Percentiles rank a stretch among this genome's conserved stretches.
phyloP scores from a whole-genome alignment of 2,329 filamentous ascomycete genomes.

The Diaporthe sp. region DNA sequence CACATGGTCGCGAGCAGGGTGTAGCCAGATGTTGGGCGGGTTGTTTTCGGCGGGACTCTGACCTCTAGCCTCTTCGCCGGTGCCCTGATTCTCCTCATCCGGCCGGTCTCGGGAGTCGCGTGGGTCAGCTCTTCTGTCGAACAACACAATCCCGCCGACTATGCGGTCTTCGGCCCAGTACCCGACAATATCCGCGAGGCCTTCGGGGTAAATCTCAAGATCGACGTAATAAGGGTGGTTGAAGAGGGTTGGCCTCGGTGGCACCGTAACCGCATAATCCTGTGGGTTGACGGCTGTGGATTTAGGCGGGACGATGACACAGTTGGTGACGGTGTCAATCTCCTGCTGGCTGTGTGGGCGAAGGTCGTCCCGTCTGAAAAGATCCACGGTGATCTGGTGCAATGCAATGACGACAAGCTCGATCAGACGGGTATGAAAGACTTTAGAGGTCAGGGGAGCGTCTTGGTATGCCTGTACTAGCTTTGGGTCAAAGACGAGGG shows the following conservation, averaged over 20 bases:
- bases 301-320: constrained; percentile 35
- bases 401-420: constrained; percentile 49
- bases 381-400: constrained; percentile 48
- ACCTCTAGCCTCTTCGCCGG: neutral
- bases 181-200: constrained; percentile 47
- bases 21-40: constrained; percentile 26
- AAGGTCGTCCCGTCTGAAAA: constrained; percentile 41
- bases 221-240: constrained; percentile 46
- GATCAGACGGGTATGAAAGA: constrained; percentile 49
- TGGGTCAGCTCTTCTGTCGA: constrained; percentile 42
- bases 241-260: constrained; percentile 46
- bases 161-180: constrained; percentile 49
- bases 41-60: constrained; percentile 6
- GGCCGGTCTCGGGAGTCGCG: constrained; percentile 14
- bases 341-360: constrained; percentile 31
- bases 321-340: constrained; percentile 38
- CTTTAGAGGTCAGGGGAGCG: constrained; percentile 44
- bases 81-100: neutral
- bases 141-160: constrained; percentile 46
- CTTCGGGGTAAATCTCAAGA: constrained; percentile 49
- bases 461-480: constrained; percentile 46
- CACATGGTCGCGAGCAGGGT: constrained; percentile 20
- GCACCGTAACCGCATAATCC: neutral
- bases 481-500: constrained; percentile 40
- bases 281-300: neutral